phyloP scores from a whole-genome alignment of 1,139 yeast genomes.

The Protomyces pachydermus region DNA sequence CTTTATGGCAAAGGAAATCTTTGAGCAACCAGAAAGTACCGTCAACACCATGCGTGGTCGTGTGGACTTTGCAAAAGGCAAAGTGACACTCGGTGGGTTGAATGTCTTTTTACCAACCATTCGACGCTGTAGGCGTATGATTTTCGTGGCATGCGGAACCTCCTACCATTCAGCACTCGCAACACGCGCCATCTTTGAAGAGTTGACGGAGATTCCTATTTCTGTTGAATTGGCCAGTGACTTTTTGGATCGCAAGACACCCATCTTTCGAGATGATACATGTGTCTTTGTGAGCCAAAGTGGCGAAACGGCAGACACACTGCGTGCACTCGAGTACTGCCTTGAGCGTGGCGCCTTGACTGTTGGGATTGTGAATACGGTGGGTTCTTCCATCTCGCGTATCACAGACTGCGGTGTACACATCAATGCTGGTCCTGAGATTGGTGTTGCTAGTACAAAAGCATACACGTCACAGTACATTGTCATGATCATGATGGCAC shows the following conservation, averaged over 20 bases:
- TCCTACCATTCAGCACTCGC: conserved; percentile 98
- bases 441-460: conserved; percentile 99
- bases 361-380: conserved; percentile 91
- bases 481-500: conserved; percentile 94
- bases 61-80: conserved; percentile 76
- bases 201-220: conserved; percentile 92
- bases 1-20: conserved; percentile 98
- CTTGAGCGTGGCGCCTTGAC: conserved; percentile 95
- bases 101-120: conserved; percentile 79
- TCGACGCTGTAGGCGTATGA: conserved; percentile 89
- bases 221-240: conserved; percentile 96
- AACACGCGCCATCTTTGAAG: conserved; percentile 93
- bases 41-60: conserved; percentile 99
- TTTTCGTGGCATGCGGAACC: conserved; percentile 99
- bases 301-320: conserved; percentile 99
- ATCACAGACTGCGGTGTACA: conserved; percentile 99
- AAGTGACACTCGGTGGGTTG: conserved; percentile 84
- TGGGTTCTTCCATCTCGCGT: conserved; percentile 93
- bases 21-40: conserved; percentile 97
- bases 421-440: conserved; percentile 98
- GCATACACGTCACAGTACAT: conserved; percentile 98
- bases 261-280: conserved; percentile 96
- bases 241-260: conserved; percentile 89
- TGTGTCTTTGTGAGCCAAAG: conserved; percentile 97
- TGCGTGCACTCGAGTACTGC: conserved; percentile 92